Base-by-base conservation (phyloP, 2,329 filamentous ascomycete genomes). In the Bipolaris bicolor region DNA sequence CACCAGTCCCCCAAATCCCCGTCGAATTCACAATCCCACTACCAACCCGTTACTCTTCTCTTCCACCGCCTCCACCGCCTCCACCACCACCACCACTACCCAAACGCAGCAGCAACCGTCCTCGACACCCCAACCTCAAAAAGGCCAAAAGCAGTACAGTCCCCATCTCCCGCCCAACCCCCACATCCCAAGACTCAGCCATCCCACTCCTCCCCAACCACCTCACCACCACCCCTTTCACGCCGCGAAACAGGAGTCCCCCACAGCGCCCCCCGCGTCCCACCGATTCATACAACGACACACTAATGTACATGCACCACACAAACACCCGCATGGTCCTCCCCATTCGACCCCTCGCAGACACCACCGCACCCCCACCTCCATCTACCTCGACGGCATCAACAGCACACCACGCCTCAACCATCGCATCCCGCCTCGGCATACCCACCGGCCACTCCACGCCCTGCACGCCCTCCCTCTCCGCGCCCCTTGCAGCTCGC, bases 101-200 rank as follows among this genome's bases (percentile, higher is more conserved):
- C n/a, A 48, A 55, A 5, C 20, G 10, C 5, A 18, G 39, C 39
- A 24, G 18, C 18, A 20, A 36, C 7, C 63, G 53, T 13, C 26
- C 31, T 11, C 45, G 53, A 5, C 63, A 53, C 29, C 57, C 36
- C 9, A 60, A 52, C 1, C 39, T 51, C 24, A n/a, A 3, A 9
- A 49, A 41, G 39, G 9, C 36, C n/a, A 22, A 55, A 16, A 37
- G 37, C 15, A 49, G 48, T 9, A 45, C 11, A 11, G 6, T 45
- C 5, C 56, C 52, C 20, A 67, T 71, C 9, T 66, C 64, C 3
- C 58, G 60, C 1, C 67, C 68, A 1, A 40, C 52, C 3, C 58
- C 57, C 31, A 44, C 53, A 31, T 43, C 57, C 0, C 60, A 62
- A 22, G 26, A 39, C 13, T 55, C 49, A 16, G 13, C n/a, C 11